Base-by-base conservation (phyloP, 1,284 basidiomycete genomes). In the Rhodofomes roseus region DNA sequence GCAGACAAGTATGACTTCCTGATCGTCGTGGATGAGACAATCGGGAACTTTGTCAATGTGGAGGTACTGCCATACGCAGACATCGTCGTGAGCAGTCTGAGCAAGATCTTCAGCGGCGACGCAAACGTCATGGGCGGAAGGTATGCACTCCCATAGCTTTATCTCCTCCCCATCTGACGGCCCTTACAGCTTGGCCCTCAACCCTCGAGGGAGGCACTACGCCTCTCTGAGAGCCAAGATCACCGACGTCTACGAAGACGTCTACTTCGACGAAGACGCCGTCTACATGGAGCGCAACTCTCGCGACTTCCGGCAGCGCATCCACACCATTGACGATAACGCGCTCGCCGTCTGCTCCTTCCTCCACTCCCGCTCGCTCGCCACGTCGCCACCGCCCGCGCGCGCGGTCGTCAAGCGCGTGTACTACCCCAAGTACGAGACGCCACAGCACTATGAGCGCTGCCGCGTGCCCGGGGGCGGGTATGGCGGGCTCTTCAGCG, bases 281-380 rank as follows among this genome's bases (percentile, higher is more conserved):
- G 87, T 98, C 57, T 98, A 90, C 79, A 92, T 99, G 89, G 96
- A 99, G 73, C 90, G 96, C 66, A 99, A 99, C 76, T 97, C 95
- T 22, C 92, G 96, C 55, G 89, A 98, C 76, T 98, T 98, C 78
- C 79, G 83, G 55, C 77, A 78, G 9, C 91, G 96, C 57, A 84
- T 96, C 64, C 80, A 80, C 59, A 73, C 80, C 58, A 94, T 98
- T 73, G 93, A 99, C 73, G 73, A 75, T 55, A 98, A 97, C 72
- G 82, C 96, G 2, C 87, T 92, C 70, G 84, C 84, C 29, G 78
- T 97, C 52, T 96, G 93, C 69, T 87, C 90, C 58, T 86, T 89
- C 70, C 79, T 99, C n/a, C 81, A 79, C 60, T 77, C 82, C 6
- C 83, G 80, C 53, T 89, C 89, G 4, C 61, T 81, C 37, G 74